These are phyloP conservation scores for Stephania japonica DNA, from an alignment of 164 flowering plant genomes.

Conservation along the genomic window DNA sequence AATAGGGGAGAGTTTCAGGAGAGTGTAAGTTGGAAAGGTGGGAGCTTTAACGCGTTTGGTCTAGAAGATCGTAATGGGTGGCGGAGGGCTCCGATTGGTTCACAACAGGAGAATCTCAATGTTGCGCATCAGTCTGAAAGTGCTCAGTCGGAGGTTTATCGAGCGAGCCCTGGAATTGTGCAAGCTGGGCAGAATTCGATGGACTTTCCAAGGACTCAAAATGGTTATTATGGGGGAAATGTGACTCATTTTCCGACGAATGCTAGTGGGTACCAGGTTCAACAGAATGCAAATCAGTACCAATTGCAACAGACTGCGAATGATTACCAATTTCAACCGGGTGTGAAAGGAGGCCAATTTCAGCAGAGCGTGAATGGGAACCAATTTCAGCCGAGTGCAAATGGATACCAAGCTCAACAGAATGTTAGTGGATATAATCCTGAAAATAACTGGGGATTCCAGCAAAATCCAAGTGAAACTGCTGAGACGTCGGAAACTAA, in stretches of 20 bases:
- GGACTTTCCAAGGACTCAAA: background rate
- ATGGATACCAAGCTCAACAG: conserved; percentile 19
- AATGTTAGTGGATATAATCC: conserved; percentile 9
- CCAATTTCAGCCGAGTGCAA: conserved; percentile 17
- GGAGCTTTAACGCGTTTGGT: conserved; percentile 12
- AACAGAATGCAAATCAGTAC: no score
- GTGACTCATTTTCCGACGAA: conserved; percentile 15
- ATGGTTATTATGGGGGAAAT: conserved; percentile 3
- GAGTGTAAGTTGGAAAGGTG: background rate
- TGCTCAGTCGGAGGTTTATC: background rate
- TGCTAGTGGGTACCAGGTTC: conserved; percentile 2
- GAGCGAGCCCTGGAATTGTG: background rate
- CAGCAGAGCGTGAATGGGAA: conserved; percentile 21
- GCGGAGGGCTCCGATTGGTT: background rate
- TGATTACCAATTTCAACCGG: conserved; percentile 19
- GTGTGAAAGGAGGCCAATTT: conserved; percentile 8
- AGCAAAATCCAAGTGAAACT: conserved; percentile 10
- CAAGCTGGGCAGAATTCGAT: background rate
- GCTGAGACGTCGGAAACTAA: conserved; percentile 22
- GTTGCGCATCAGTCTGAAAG: background rate
- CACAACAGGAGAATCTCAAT: background rate
- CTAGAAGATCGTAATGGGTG: conserved; percentile 5
- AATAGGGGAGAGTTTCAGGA: background rate
- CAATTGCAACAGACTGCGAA: conserved; percentile 16
- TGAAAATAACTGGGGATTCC: conserved; percentile 9